A percentile compares a stretch with the other conserved stretches of the same genome.
Evolutionary conservation across 2,329 filamentous ascomycete genomes (phyloP).

Genomic region (Thelonectria olida): DNA sequence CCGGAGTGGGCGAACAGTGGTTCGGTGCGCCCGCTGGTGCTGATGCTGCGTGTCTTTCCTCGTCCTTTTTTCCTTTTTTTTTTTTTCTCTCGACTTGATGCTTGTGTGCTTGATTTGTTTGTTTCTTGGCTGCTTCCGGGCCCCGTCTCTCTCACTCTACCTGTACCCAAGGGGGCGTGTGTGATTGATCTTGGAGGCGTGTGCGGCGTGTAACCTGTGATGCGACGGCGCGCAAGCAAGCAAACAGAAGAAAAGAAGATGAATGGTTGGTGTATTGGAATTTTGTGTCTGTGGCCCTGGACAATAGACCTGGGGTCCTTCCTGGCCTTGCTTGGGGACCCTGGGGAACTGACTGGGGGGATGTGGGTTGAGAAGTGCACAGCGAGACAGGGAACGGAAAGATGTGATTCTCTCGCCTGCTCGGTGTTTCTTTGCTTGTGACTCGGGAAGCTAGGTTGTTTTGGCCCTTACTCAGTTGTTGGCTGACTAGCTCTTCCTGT

Average conservation of each 20-base stretch:
- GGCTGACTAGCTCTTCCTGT: constrained; percentile 3
- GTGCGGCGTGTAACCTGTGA: constrained; percentile 1
- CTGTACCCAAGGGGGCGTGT: constrained; percentile 22
- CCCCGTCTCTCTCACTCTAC: constrained; percentile 23
- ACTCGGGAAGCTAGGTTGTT: constrained; percentile 27
- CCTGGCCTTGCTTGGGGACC: background rate
- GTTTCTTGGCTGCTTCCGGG: constrained; percentile 23
- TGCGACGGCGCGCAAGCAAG: constrained; percentile 2
- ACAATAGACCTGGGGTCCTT: background rate
- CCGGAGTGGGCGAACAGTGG: constrained; percentile 28
- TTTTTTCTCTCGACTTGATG: constrained; percentile 8
- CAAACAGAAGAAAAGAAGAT: constrained; percentile 2
- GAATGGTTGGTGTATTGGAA: background rate
- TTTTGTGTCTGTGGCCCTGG: constrained; percentile 13
- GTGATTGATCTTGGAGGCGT: background rate
- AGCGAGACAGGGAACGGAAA: constrained; percentile 27
- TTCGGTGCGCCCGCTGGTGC: constrained; percentile 34
- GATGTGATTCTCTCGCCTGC: constrained; percentile 10
- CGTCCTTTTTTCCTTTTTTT: background rate
- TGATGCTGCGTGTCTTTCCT: constrained; percentile 1
- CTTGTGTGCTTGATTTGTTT: constrained; percentile 21
- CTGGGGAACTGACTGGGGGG: constrained; percentile 35
- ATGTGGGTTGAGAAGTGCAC: constrained; percentile 28
- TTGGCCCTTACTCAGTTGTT: background rate
- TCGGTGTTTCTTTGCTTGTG: constrained; percentile 20